These are phyloP conservation scores for Trypanosoma rangeli DNA, from an alignment of 208 protist species.

Conservation along the genomic window DNA sequence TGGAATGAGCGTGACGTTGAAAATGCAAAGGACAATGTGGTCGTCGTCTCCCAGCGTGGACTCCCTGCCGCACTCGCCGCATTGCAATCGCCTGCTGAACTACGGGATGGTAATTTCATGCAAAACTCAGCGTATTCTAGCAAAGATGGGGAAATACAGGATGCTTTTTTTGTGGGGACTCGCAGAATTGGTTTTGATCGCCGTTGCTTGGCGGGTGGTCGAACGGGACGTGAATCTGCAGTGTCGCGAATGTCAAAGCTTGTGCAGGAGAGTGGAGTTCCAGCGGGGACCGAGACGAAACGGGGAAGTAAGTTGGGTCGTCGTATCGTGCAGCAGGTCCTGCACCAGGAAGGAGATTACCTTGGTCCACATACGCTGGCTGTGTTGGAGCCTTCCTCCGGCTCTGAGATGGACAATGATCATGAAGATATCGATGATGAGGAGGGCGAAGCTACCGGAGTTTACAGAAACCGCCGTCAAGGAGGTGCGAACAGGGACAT, in stretches of 20 bases:
- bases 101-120: slow-evolving; percentile 19
- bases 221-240: slow-evolving; percentile 6
- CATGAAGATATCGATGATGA: not conserved
- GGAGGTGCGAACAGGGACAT: slow-evolving; percentile 17
- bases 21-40: slow-evolving; percentile 13
- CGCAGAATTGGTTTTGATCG: slow-evolving; percentile 48
- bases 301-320: slow-evolving; percentile 25
- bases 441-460: not conserved
- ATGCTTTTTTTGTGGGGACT: slow-evolving; percentile 41
- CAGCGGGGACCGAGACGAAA: slow-evolving; percentile 22
- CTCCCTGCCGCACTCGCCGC: slow-evolving; percentile 33
- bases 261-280: slow-evolving; percentile 12
- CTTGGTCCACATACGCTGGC: slow-evolving; percentile 12
- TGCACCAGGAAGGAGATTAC: slow-evolving; percentile 20
- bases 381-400: slow-evolving; percentile 24
- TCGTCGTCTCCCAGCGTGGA: slow-evolving; percentile 38
- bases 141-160: slow-evolving; percentile 33
- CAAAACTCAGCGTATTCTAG: slow-evolving; percentile 9
- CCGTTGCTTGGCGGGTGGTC: slow-evolving; percentile 4
- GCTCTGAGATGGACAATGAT: slow-evolving; percentile 19
- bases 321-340: slow-evolving; percentile 26
- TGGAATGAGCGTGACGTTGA: slow-evolving; percentile 56
- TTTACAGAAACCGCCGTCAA: slow-evolving; percentile 29
- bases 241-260: slow-evolving; percentile 9
- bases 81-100: slow-evolving; percentile 18